Conservation (phyloP, 345 rosid genomes). For the Populus euphratica region DNA sequence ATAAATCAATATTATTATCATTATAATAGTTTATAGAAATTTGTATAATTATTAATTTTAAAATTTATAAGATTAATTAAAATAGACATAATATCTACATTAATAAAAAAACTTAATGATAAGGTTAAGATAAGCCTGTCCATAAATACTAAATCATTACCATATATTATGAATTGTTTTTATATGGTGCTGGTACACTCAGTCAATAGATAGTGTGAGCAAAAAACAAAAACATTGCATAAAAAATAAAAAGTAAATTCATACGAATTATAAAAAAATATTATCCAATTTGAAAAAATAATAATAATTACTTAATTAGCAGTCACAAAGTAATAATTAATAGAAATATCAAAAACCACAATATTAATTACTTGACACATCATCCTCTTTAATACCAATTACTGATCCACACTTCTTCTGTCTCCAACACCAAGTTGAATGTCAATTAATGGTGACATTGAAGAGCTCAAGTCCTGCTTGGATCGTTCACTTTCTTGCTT, state of each 20-base stretch:
- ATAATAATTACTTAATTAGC: background rate
- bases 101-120: too few species aligned
- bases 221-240: background rate
- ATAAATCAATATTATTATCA: too few species aligned
- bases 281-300: background rate
- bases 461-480: slow-evolving; percentile 36
- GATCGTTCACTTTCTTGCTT: slow-evolving; percentile 51
- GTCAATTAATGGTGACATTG: slow-evolving; percentile 33
- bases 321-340: background rate
- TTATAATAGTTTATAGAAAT: too few species aligned
- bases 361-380: background rate
- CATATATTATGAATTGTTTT: background rate
- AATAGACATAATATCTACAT: too few species aligned
- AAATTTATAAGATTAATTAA: too few species aligned
- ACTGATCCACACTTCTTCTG: background rate
- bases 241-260: background rate
- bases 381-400: background rate
- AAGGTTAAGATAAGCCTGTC: too few species aligned
- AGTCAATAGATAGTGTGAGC: background rate
- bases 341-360: background rate
- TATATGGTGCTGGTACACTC: background rate
- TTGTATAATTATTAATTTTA: too few species aligned
- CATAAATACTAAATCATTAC: too few species aligned
- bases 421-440: background rate
- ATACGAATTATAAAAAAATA: background rate